phyloP scores from a whole-genome alignment of 2,329 filamentous ascomycete genomes.

The Sarocladium brachiariae region DNA sequence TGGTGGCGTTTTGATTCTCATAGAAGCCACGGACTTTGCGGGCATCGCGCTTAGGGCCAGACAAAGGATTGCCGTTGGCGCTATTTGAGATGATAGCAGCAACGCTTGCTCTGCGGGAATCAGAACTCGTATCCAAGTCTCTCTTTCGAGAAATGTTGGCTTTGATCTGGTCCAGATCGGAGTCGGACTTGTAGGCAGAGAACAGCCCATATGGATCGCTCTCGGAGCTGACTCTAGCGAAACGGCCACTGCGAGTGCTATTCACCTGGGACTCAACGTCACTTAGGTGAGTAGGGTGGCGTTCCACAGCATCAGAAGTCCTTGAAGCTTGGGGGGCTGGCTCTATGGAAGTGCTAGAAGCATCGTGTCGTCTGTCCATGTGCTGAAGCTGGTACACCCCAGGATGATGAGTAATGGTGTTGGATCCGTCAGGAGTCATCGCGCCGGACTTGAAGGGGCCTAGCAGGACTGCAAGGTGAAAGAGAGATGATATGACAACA shows the following conservation, averaged over 20 bases:
- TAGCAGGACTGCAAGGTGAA: not conserved
- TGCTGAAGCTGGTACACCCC: conserved; percentile 36
- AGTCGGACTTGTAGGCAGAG: conserved; percentile 66
- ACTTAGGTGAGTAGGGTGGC: conserved; percentile 29
- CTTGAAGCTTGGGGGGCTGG: conserved; percentile 24
- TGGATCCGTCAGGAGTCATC: conserved; percentile 36
- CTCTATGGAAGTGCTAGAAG: conserved; percentile 41
- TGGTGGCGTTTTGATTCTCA: conserved; percentile 85
- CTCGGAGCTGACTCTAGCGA: conserved; percentile 53
- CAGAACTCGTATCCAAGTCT: conserved; percentile 24
- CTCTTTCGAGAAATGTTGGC: conserved; percentile 78
- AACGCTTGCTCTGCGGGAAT: not conserved
- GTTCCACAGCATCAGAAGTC: conserved; percentile 32
- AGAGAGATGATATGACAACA: not conserved
- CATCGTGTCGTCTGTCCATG: conserved; percentile 23
- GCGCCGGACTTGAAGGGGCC: not conserved
- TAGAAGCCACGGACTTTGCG: conserved; percentile 74
- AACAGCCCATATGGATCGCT: conserved; percentile 80
- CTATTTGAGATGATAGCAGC: not conserved
- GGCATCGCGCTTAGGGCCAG: conserved; percentile 27
- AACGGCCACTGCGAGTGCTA: conserved; percentile 29
- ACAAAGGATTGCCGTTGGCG: conserved; percentile 8
- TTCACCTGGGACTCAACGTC: conserved; percentile 45
- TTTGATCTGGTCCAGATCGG: conserved; percentile 69
- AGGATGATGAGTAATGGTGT: conserved; percentile 36